phyloP scores from a whole-genome alignment of 2,329 filamentous ascomycete species.

The Diaporthe caulivora region DNA sequence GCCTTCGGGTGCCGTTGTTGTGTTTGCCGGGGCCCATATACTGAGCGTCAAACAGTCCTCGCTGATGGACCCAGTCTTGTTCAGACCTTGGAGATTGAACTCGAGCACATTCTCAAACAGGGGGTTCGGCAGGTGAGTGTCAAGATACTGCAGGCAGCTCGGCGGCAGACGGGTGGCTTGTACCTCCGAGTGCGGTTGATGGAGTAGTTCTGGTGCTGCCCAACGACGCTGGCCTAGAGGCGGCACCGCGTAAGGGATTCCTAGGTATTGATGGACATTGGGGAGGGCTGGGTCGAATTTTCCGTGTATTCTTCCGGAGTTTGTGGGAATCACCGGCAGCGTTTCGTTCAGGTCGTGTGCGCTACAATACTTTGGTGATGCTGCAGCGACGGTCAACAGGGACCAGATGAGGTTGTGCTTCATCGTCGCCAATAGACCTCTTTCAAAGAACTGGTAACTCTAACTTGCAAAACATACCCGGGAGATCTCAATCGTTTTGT shows the following conservation, averaged over 20 bases:
- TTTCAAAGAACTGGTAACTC: background rate
- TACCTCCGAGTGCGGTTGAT: constrained; percentile 37
- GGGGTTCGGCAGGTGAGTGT: constrained; percentile 27
- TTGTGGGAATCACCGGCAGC: constrained; percentile 2
- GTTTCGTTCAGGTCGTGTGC: background rate
- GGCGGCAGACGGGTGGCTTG: constrained; percentile 41
- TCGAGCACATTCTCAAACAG: constrained; percentile 39
- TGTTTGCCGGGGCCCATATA: constrained; percentile 42
- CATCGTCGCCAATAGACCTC: background rate
- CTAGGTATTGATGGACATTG: constrained; percentile 46
- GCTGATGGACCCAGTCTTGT: constrained; percentile 40
- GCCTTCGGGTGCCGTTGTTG: background rate
- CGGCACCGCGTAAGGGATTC: constrained; percentile 48
- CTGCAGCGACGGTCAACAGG: background rate
- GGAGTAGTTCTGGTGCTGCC: constrained; percentile 41
- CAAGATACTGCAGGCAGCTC: constrained; percentile 43
- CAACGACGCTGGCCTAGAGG: constrained; percentile 46
- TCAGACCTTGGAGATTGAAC: constrained; percentile 45
- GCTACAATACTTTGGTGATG: background rate
- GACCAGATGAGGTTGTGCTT: background rate
- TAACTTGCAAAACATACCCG: background rate
- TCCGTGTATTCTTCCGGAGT: constrained; percentile 40
- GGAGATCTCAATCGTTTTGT: background rate
- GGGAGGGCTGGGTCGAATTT: constrained; percentile 35
- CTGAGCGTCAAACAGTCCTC: constrained; percentile 45